phyloP scores from a whole-genome alignment of 352 stramenopile species.

The Phytopythium mirpurense region DNA sequence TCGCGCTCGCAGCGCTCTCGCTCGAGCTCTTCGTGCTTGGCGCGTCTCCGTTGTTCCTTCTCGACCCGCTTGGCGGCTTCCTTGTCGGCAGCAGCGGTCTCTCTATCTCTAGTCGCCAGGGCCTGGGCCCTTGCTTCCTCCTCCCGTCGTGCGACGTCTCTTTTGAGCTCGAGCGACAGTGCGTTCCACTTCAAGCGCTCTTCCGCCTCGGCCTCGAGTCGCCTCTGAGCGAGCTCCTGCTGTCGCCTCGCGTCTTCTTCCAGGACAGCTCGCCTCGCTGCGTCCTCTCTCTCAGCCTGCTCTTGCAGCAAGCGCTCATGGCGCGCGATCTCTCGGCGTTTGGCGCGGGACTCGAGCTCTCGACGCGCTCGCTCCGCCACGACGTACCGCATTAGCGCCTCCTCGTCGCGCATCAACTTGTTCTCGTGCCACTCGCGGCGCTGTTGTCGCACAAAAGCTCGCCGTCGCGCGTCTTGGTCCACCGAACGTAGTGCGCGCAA shows the following conservation, averaged over 20 bases:
- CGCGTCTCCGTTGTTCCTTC: slow-evolving; percentile 20
- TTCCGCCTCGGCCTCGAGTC: slow-evolving; percentile 11
- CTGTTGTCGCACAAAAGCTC: slow-evolving; percentile 16
- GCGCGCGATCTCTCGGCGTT: slow-evolving; percentile 25
- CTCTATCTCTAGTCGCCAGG: not conserved
- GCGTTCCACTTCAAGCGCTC: slow-evolving; percentile 21
- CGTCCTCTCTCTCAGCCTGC: slow-evolving; percentile 21
- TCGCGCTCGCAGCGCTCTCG: slow-evolving; percentile 25
- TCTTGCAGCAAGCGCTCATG: slow-evolving; percentile 27
- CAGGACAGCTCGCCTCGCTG: slow-evolving; percentile 10
- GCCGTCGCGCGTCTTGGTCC: slow-evolving; percentile 30
- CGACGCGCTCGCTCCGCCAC: slow-evolving; percentile 20
- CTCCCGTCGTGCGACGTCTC: slow-evolving; percentile 10
- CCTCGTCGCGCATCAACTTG: slow-evolving; percentile 47
- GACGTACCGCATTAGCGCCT: slow-evolving; percentile 47
- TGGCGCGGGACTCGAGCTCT: not conserved
- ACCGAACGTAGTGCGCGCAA: slow-evolving; percentile 27
- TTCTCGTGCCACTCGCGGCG: slow-evolving; percentile 42
- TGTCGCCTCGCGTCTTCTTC: slow-evolving; percentile 25
- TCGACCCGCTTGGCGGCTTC: not conserved
- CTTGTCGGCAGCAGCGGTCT: slow-evolving; percentile 7
- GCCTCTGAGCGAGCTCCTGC: slow-evolving; percentile 24
- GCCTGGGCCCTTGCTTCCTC: slow-evolving; percentile 3
- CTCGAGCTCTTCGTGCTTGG: slow-evolving; percentile 34
- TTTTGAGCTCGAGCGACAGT: slow-evolving; percentile 24